Percentiles rank a stretch among this genome's conserved stretches.
Conservation (phyloP, 1,284 basidiomycete species). For the Wolfiporia cocos region DNA sequence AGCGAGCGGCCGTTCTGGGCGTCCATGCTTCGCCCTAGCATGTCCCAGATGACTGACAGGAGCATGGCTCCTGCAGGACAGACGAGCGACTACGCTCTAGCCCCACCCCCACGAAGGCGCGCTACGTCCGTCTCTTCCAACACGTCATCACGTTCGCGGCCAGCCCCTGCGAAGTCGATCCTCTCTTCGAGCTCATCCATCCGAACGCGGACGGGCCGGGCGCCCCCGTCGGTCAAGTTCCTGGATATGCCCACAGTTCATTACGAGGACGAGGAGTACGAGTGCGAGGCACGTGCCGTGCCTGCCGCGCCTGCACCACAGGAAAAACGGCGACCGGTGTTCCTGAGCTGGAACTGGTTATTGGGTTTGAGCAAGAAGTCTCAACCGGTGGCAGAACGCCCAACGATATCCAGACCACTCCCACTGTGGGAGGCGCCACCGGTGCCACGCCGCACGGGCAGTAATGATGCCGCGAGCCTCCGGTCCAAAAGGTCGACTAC, state of each 20-base stretch:
- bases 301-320: slow-evolving; percentile 12
- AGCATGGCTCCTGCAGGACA: slow-evolving; percentile 14
- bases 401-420: slow-evolving; percentile 29
- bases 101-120: slow-evolving; percentile 18
- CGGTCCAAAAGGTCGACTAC: slow-evolving; percentile 21
- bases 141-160: slow-evolving; percentile 23
- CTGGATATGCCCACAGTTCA: slow-evolving; percentile 34
- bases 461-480: slow-evolving; percentile 16
- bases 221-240: slow-evolving; percentile 38
- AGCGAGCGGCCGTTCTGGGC: slow-evolving; percentile 21
- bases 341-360: slow-evolving; percentile 18
- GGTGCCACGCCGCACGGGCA: slow-evolving; percentile 14
- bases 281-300: slow-evolving; percentile 6
- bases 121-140: slow-evolving; percentile 25
- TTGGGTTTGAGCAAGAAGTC: slow-evolving; percentile 12
- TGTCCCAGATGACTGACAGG: slow-evolving; percentile 19
- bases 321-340: slow-evolving; percentile 17
- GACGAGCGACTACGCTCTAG: slow-evolving; percentile 15
- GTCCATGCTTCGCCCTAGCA: slow-evolving; percentile 16
- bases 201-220: slow-evolving; percentile 27
- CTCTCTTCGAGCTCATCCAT: slow-evolving; percentile 26
- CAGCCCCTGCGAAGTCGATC: slow-evolving; percentile 27
- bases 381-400: slow-evolving; percentile 16
- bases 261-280: slow-evolving; percentile 22
- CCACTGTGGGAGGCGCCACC: slow-evolving; percentile 25